Conservation (phyloP, 2,329 filamentous ascomycete species). For the Verticillium klebahnii region DNA sequence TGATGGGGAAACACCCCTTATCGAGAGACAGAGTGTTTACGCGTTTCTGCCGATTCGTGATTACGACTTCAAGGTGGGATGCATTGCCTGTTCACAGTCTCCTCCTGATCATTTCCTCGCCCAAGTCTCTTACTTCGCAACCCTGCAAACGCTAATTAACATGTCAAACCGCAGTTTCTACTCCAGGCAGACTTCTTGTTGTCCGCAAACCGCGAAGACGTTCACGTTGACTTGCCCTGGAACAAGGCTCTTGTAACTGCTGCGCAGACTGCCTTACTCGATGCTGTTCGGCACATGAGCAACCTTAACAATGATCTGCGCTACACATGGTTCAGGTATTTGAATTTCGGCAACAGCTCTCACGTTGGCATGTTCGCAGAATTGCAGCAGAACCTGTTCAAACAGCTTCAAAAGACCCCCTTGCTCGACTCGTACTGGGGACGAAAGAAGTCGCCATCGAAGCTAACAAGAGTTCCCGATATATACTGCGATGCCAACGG, state of each 20-base stretch:
- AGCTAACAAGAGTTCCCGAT: not conserved
- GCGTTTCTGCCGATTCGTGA: conserved; percentile 20
- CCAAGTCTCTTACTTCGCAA: too few relatives aligned
- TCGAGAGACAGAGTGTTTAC: conserved; percentile 14
- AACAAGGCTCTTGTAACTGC: conserved; percentile 12
- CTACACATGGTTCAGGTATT: conserved; percentile 8
- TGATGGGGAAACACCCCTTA: not conserved
- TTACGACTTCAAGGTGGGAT: conserved; percentile 16
- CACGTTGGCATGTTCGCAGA: conserved; percentile 1
- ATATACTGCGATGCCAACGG: not conserved
- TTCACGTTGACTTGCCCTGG: conserved; percentile 14
- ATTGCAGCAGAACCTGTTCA: not conserved
- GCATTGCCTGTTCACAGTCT: not conserved
- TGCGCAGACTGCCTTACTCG: not conserved
- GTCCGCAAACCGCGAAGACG: conserved; percentile 16
- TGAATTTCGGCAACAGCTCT: not conserved
- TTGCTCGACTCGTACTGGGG: not conserved
- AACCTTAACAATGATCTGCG: conserved; percentile 6
- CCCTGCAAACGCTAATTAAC: not conserved
- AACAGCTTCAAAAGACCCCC: not conserved
- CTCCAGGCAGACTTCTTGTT: conserved; percentile 21
- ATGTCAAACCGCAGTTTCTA: conserved; percentile 12
- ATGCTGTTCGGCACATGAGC: conserved; percentile 4
- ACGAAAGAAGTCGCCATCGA: not conserved
- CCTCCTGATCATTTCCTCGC: not conserved